Evolutionary conservation across 2,329 filamentous ascomycete genomes (phyloP).

Genomic region (Cladosporium sp.): DNA sequence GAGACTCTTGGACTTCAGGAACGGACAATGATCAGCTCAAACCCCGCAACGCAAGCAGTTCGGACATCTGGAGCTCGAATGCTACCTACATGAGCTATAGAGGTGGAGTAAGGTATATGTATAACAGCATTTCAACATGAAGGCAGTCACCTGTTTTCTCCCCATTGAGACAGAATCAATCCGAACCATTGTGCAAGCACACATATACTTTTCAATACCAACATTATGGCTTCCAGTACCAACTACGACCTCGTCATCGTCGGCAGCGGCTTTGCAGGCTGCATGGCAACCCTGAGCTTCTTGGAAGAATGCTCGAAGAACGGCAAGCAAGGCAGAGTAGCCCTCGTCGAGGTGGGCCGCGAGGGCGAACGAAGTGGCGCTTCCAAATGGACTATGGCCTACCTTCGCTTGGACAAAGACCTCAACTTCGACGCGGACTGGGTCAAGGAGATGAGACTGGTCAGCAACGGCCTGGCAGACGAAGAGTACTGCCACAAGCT

Average conservation of each 20-base stretch:
- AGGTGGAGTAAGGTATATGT: not conserved
- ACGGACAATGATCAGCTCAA: conserved; percentile 16
- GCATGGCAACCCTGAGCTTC: conserved; percentile 45
- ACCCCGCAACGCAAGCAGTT: conserved; percentile 10
- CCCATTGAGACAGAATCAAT: not conserved
- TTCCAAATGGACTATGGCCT: conserved; percentile 46
- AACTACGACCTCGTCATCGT: conserved; percentile 46
- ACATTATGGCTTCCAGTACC: conserved; percentile 33
- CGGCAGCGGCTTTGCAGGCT: conserved; percentile 45
- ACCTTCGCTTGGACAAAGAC: conserved; percentile 45
- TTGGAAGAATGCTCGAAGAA: conserved; percentile 43
- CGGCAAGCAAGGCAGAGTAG: conserved; percentile 42
- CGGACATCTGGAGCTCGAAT: conserved; percentile 16
- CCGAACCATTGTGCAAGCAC: not conserved
- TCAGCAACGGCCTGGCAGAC: conserved; percentile 44
- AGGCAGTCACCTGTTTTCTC: not conserved
- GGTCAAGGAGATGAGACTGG: conserved; percentile 41
- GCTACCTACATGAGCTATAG: not conserved
- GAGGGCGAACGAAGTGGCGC: conserved; percentile 45
- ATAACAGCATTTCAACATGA: not conserved
- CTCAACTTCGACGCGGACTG: conserved; percentile 40
- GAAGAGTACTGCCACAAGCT: conserved; percentile 46
- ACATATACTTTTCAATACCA: not conserved
- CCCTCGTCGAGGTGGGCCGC: conserved; percentile 44
- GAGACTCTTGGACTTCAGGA: not conserved